phyloP scores from a whole-genome alignment of 2,329 filamentous ascomycete species.

The Talaromyces albobiverticillius region DNA sequence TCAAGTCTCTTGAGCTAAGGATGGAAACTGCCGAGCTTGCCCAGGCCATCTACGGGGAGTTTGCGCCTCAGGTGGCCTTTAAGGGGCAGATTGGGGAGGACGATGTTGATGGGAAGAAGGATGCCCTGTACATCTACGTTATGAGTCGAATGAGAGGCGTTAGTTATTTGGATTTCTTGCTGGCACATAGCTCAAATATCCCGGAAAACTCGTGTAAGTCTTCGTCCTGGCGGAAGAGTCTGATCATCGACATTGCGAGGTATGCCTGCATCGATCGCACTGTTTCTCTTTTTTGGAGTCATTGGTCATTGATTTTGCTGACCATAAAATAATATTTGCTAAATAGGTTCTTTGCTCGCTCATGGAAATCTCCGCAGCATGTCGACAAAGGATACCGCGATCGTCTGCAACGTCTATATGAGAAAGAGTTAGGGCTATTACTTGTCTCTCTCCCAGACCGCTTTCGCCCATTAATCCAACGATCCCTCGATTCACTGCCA shows the following conservation, averaged over 20 bases:
- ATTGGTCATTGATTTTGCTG: too few relatives aligned
- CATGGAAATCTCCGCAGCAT: slow-evolving; percentile 36
- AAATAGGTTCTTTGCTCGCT: slow-evolving; percentile 39
- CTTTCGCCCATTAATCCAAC: slow-evolving; percentile 33
- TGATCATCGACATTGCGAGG: slow-evolving; percentile 34
- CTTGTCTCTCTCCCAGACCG: slow-evolving; percentile 32
- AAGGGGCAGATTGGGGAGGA: slow-evolving; percentile 28
- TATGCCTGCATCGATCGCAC: slow-evolving; percentile 12
- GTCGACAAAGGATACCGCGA: slow-evolving; percentile 25
- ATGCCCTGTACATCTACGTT: slow-evolving; percentile 37
- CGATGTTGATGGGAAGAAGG: slow-evolving; percentile 23
- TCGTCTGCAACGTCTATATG: slow-evolving; percentile 24
- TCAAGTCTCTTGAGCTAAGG: slow-evolving; percentile 33
- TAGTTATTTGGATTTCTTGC: slow-evolving; percentile 36
- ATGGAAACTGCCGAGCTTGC: slow-evolving; percentile 30
- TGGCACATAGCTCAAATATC: slow-evolving; percentile 27
- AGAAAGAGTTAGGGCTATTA: slow-evolving; percentile 31
- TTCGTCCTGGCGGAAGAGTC: slow-evolving; percentile 32
- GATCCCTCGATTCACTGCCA: slow-evolving; percentile 29
- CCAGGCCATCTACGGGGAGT: slow-evolving; percentile 29
- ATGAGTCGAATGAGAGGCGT: slow-evolving; percentile 30
- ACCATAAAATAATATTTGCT: slow-evolving; percentile 12
- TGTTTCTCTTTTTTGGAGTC: not conserved
- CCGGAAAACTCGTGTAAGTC: slow-evolving; percentile 34
- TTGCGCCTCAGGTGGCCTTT: slow-evolving; percentile 27